Evolutionary conservation across 163 green algal species (phyloP).

Genomic region (Coccomyxa subellipsoidea): DNA sequence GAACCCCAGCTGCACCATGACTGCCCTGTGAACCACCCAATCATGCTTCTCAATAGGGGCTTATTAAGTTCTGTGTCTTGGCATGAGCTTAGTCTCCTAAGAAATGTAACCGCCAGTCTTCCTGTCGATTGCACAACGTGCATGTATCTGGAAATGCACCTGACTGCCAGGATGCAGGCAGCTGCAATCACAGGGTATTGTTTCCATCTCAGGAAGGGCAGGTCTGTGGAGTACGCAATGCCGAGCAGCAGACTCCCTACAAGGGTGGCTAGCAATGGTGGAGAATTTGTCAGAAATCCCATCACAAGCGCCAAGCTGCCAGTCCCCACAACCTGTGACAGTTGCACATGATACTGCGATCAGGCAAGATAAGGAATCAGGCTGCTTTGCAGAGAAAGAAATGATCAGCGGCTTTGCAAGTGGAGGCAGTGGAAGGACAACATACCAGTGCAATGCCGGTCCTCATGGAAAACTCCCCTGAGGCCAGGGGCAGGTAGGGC

Average conservation of each 20-base stretch:
- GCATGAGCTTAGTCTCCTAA: too few relatives aligned
- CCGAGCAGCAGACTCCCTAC: constrained; percentile 70
- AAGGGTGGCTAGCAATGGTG: constrained; percentile 77
- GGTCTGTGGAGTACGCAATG: constrained; percentile 81
- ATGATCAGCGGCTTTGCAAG: too few relatives aligned
- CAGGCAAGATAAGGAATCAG: too few relatives aligned
- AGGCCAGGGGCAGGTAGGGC: constrained; percentile 91
- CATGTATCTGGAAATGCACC: constrained; percentile 23
- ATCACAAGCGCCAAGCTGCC: constrained; percentile 51
- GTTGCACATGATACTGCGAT: too few relatives aligned
- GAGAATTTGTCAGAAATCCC: constrained; percentile 49
- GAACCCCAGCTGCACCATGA: constrained; percentile 90
- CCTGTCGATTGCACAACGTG: background rate
- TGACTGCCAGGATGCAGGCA: constrained; percentile 86
- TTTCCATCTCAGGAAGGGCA: constrained; percentile 94
- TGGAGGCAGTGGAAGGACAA: too few relatives aligned
- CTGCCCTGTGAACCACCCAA: constrained; percentile 37
- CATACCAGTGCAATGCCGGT: constrained; percentile 55
- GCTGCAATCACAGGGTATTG: constrained; percentile 81
- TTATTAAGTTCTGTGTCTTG: too few relatives aligned
- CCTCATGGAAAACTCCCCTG: constrained; percentile 73
- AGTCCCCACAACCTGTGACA: constrained; percentile 13
- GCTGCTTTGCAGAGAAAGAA: too few relatives aligned
- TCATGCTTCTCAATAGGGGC: background rate
- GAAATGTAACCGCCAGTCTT: too few relatives aligned